These are phyloP conservation scores for Calophaca sinica DNA, from an alignment of 306 rosid species.

Conservation along the genomic window DNA sequence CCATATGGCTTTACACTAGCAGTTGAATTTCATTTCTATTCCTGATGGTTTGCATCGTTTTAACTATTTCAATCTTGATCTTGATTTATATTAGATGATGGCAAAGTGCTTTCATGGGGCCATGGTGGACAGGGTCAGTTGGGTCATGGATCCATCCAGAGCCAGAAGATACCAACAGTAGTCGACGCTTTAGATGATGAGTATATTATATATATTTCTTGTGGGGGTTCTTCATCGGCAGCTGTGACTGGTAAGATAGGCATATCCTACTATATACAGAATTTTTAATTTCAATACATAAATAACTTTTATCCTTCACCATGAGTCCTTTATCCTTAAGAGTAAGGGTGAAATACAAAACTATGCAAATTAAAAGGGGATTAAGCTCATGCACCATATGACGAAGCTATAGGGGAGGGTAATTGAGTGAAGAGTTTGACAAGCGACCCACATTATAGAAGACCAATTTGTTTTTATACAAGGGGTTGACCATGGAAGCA, in stretches of 20 bases:
- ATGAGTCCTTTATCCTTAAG: background rate
- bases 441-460: too few relatives aligned
- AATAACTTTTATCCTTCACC: conserved; percentile 27
- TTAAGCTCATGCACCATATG: too few relatives aligned
- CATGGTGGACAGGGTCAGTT: conserved; percentile 95
- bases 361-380: too few relatives aligned
- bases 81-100: conserved; percentile 66
- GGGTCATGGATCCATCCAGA: conserved; percentile 79
- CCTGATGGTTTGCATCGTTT: conserved; percentile 15
- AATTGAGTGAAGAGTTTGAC: too few relatives aligned
- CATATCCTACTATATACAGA: conserved; percentile 11
- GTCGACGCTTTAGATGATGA: conserved; percentile 71
- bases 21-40: conserved; percentile 13
- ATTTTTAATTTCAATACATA: conserved; percentile 2
- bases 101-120: conserved; percentile 96
- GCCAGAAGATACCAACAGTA: conserved; percentile 68
- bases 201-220: conserved; percentile 67
- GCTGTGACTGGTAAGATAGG: conserved; percentile 74
- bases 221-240: conserved; percentile 91
- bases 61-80: conserved; percentile 41
- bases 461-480: too few relatives aligned
- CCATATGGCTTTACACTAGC: conserved; percentile 27
- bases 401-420: too few relatives aligned
- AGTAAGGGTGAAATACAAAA: too few relatives aligned
- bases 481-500: too few relatives aligned